Evolutionary conservation across 352 stramenopile genomes (phyloP).

Genomic region (Thraustochytrium sp.): DNA sequence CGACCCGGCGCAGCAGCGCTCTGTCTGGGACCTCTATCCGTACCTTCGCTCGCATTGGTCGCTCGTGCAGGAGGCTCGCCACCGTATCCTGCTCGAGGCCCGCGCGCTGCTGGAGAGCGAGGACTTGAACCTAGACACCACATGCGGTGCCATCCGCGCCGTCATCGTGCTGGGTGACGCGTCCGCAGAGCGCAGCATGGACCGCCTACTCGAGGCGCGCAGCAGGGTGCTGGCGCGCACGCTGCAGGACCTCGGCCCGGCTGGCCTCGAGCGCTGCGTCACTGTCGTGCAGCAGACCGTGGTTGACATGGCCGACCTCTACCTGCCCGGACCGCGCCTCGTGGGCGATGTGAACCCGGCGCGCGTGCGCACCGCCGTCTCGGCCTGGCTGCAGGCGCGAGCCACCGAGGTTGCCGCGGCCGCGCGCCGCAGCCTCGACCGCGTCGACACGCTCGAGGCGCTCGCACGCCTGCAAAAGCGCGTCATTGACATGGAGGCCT

Average conservation of each 20-base stretch:
- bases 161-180: constrained; percentile 19
- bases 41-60: constrained; percentile 29
- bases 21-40: constrained; percentile 11
- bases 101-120: constrained; percentile 13
- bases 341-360: neutral
- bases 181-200: neutral
- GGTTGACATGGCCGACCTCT: constrained; percentile 9
- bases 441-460: neutral
- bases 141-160: neutral
- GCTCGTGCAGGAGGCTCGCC: neutral
- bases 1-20: neutral
- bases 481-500: neutral
- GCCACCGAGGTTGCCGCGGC: neutral
- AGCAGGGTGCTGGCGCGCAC: neutral
- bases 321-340: neutral
- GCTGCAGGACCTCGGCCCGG: neutral
- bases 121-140: constrained; percentile 14
- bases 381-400: neutral
- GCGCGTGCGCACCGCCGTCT: neutral
- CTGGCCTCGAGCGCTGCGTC: neutral
- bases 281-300: neutral
- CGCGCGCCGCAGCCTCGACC: neutral
- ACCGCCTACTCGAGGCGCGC: neutral
- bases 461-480: neutral
- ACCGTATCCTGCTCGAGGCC: neutral